Evolutionary conservation across 257 asterid genomes (phyloP).

Genomic region (Verbascum thapsus): DNA sequence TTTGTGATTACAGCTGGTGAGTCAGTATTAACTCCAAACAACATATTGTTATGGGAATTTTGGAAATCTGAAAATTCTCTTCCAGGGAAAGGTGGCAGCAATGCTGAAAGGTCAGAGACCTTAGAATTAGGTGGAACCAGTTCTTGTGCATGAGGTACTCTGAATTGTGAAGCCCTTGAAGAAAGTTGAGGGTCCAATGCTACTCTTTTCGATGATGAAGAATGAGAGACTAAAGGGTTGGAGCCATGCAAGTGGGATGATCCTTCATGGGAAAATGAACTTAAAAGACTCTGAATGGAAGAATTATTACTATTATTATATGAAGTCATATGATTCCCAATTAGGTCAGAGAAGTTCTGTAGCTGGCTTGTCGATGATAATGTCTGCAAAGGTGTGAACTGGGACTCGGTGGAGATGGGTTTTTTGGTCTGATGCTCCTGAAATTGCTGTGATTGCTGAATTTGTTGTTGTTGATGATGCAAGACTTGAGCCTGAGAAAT

Average conservation of each 20-base stretch:
- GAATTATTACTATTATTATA: conserved; percentile 46
- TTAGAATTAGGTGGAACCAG: conserved; percentile 42
- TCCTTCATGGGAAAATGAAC: conserved; percentile 58
- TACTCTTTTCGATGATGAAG: conserved; percentile 51
- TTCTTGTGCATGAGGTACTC: conserved; percentile 43
- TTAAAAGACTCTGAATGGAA: conserved; percentile 52
- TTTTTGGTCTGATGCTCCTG: conserved; percentile 57
- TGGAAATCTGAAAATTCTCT: conserved; percentile 54
- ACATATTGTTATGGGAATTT: conserved; percentile 44
- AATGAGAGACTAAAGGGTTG: conserved; percentile 44
- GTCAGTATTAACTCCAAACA: conserved; percentile 50
- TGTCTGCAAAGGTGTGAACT: conserved; percentile 51
- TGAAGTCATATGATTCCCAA: conserved; percentile 52
- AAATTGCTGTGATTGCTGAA: conserved; percentile 48
- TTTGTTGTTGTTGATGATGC: conserved; percentile 49
- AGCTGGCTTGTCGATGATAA: conserved; percentile 57
- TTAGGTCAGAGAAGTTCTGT: conserved; percentile 59
- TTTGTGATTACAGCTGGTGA: conserved; percentile 43
- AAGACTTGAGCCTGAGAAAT: conserved; percentile 76
- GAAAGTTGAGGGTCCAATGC: conserved; percentile 57
- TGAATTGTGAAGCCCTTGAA: conserved; percentile 45
- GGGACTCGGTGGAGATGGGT: conserved; percentile 49
- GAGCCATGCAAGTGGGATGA: conserved; percentile 50
- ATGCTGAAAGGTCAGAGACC: conserved; percentile 49
- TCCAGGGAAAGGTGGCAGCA: conserved; percentile 54